A percentile compares a stretch with the other conserved stretches of the same genome.
These are phyloP conservation scores for Cymodocea nodosa DNA, from an alignment of 116 monocot species.

Conservation along the genomic window DNA sequence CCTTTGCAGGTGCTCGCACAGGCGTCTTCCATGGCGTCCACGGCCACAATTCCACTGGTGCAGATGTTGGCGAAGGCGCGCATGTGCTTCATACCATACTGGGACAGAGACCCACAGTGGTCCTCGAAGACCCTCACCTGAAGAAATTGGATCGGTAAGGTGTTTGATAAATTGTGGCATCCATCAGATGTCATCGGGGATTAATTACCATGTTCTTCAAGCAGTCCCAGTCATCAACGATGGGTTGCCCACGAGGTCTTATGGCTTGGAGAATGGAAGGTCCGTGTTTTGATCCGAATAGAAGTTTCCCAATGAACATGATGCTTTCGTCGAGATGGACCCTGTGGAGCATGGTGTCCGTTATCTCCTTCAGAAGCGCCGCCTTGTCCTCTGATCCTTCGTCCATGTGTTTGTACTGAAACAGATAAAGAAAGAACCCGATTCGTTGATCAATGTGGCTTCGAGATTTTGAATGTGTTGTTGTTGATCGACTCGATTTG, in stretches of 20 bases:
- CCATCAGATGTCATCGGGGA: too few species aligned
- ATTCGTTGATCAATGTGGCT: not conserved
- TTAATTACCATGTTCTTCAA: slow-evolving; percentile 54
- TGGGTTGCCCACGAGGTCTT: slow-evolving; percentile 27
- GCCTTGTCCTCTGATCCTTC: slow-evolving; percentile 35
- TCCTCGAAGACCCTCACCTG: slow-evolving; percentile 29
- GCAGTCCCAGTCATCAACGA: slow-evolving; percentile 85
- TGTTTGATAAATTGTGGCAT: too few species aligned
- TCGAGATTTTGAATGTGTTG: too few species aligned
- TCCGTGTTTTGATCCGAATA: slow-evolving; percentile 42
- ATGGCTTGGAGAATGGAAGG: slow-evolving; percentile 26
- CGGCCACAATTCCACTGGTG: slow-evolving; percentile 23
- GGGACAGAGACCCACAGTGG: slow-evolving; percentile 58
- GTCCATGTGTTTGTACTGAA: slow-evolving; percentile 49
- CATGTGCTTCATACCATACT: slow-evolving; percentile 85
- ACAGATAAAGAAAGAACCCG: not conserved
- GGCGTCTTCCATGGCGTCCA: slow-evolving; percentile 30
- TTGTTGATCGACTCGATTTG: too few species aligned
- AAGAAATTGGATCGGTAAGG: too few species aligned
- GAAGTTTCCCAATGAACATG: slow-evolving; percentile 39
- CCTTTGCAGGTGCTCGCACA: slow-evolving; percentile 25
- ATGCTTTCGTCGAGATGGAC: slow-evolving; percentile 58
- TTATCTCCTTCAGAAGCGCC: slow-evolving; percentile 42
- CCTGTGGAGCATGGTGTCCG: slow-evolving; percentile 38
- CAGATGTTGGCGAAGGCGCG: slow-evolving; percentile 75